Base-by-base conservation (phyloP, 1,284 basidiomycete genomes). In the Moesziomyces sp. region DNA sequence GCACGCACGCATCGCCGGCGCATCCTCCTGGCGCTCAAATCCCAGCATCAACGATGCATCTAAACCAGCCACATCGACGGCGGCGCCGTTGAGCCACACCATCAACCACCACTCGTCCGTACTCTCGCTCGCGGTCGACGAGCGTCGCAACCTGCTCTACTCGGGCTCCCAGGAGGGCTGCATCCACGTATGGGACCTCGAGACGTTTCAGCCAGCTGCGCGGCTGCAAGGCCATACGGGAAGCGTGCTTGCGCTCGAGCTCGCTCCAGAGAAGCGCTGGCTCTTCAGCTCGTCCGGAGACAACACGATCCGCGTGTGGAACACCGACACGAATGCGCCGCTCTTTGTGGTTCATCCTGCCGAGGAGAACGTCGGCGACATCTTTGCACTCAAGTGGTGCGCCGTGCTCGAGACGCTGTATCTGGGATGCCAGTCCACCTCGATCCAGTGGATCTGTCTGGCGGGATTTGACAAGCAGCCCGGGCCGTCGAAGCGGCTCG, bases 291-390 rank as follows among this genome's bases (percentile, higher is more conserved):
- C 76, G 3, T 76, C 73, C 0, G 79, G 80, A 5, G 83, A 84
- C 63, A 74, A 73, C 47, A 79, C 66, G 24, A 75, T 71, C 5
- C 80, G 94, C 90, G 88, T 97, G 45, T 97, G 95, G 95, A 92
- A 90, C 48, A 92, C 93, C 0, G 85, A 86, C 4, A 89, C 89
- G 0, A 88, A 96, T 16, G 85, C 87, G 14, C 89, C 90, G 5
- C 85, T 97, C 40, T 94, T 91, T 80, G 87, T 93, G 51, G 88
- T 98, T 38, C 88, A 90, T 60, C 93, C 95, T 0, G 92, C 93
- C 78, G 87, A 91, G 58, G 93, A 95, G 76, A 91, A 90, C 3
- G 90, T 94, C 3, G 95, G 95, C 42, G 96, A 97, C 83, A 89
- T 97, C 54, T 95, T 94, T 86, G 56, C 74, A 13, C 87, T 98